phyloP scores from a whole-genome alignment of 2,329 filamentous ascomycete species.

The Pestalotiopsis sp. region DNA sequence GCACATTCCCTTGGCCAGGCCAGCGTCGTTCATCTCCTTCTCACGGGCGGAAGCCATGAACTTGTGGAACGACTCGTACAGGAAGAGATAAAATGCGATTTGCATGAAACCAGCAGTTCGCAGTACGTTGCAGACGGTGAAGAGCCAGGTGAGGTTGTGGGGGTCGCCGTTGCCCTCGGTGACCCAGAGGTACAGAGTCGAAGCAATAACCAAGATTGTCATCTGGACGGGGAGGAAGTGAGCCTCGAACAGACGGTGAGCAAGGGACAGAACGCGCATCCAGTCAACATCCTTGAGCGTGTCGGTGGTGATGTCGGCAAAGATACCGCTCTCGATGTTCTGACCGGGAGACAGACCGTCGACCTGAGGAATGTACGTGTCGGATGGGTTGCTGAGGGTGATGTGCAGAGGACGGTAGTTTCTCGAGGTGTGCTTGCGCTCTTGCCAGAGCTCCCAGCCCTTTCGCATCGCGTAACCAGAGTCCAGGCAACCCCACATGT shows the following conservation, averaged over 20 bases:
- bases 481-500: slow-evolving; percentile 76
- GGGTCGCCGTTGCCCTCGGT: slow-evolving; percentile 51
- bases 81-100: slow-evolving; percentile 61
- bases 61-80: slow-evolving; percentile 69
- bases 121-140: slow-evolving; percentile 59
- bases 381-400: slow-evolving; percentile 44
- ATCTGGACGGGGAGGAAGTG: slow-evolving; percentile 72
- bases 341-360: slow-evolving; percentile 39
- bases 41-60: slow-evolving; percentile 60
- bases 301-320: slow-evolving; percentile 54
- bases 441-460: slow-evolving; percentile 55
- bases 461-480: slow-evolving; percentile 65
- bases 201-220: slow-evolving; percentile 63
- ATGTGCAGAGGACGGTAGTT: slow-evolving; percentile 58
- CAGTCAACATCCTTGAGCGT: slow-evolving; percentile 53
- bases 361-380: slow-evolving; percentile 49
- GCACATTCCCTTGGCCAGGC: slow-evolving; percentile 63
- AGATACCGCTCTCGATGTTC: slow-evolving; percentile 49
- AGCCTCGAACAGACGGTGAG: slow-evolving; percentile 71
- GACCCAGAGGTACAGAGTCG: slow-evolving; percentile 58
- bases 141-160: slow-evolving; percentile 57
- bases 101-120: slow-evolving; percentile 62
- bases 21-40: slow-evolving; percentile 66
- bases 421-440: slow-evolving; percentile 56
- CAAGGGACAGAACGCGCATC: slow-evolving; percentile 57